Evolutionary conservation across 768 basidiomycete genomes (phyloP), one percentile per base, ranked within the genome.

Genomic region (Sarcodon sp.): DNA sequence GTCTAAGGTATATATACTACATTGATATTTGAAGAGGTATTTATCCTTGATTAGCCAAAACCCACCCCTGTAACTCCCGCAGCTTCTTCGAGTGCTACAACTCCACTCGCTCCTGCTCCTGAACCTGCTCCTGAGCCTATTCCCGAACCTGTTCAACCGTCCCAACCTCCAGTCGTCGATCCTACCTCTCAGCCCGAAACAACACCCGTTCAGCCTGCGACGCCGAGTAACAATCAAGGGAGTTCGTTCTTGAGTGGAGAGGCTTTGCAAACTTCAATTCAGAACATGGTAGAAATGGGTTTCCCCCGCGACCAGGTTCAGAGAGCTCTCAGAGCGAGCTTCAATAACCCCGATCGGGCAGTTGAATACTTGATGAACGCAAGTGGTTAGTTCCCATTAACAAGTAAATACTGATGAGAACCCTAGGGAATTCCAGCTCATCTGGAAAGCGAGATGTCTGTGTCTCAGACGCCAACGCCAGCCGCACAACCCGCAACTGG

Each of bases 301-400:
- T 98, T 93, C 57, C 74, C 77, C 51, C 74, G 81, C 35, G 91
- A 92, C 3, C 78, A 89, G 57, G 89, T 97, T 37, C 64, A 80
- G 57, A 76, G 81, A 12, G 92, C 93, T 3, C 61, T 99, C 61
- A 73, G 90, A 50, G 96, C 93, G 27, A 92, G 88, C 60, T 99
- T 76, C 69, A 99, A 99, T 66, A 98, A 99, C 66, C 87, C 96
- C 7, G 92, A 98, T 57, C 77, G 96, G 32, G 96, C 96, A 6
- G 94, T 91, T n/a, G 96, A 99, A 63, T 99, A 99, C 64, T 69
- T 99, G 48, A 83, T 98, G 78, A 94, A 61, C 51, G 94, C 93
- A 56, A 54, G 83, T 67, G 10, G 33, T 44, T 54, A 43, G 36
- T 43, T 37, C 39, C 37, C 16, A 43, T 34, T 44, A 48, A 47